Evolutionary conservation across 345 rosid genomes (phyloP), one percentile per base, ranked within the genome.

Genomic region (Diplotaxis tenuifolia): DNA sequence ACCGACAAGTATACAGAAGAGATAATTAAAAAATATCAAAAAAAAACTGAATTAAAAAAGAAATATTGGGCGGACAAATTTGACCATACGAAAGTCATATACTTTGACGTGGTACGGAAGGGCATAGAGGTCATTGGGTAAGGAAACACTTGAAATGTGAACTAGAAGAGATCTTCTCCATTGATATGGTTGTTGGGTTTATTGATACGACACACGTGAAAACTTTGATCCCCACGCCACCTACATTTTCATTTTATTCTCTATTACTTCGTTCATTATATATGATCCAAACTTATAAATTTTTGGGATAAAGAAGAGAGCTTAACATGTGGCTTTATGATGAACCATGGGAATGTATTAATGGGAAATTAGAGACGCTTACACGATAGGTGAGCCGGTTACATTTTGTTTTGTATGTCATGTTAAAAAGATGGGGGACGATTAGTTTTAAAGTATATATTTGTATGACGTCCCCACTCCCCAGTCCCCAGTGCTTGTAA

Each of bases 151-250:
- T 69, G 70, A 28, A 75, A 31, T 70, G 71, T 62, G 75, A 66
- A 62, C 57, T 59, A 12, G 29, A 57, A 50, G 63, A 74, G 65
- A 75, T 73, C 77, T 67, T 72, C 64, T 0, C 9, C 53, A 60
- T 72, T 78, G 73, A 77, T 81, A 66, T 82, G 78, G 81, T 71
- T 29, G 79, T 65, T 81, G 77, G 67, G 62, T 66, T 72, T 49
- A 45, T 50, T 81, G 74, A 83, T 75, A 67, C 75, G 57, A 25
- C 57, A 66, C 84, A 81, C 81, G 84, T 73, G 83, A 70, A 56
- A 28, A 54, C 64, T 50, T 71, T 71, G 40, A 59, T 58, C 20
- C 63, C 64, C 72, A 71, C 63, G 56, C 76, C 38, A 53, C 58
- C 15, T 29, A 58, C 42, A 58, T 77, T 70, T 45, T 15, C 55